Evolutionary conservation across 2,329 filamentous ascomycete species (phyloP), one percentile per base, ranked within the genome.

Genomic region (Aspergillus persii): DNA sequence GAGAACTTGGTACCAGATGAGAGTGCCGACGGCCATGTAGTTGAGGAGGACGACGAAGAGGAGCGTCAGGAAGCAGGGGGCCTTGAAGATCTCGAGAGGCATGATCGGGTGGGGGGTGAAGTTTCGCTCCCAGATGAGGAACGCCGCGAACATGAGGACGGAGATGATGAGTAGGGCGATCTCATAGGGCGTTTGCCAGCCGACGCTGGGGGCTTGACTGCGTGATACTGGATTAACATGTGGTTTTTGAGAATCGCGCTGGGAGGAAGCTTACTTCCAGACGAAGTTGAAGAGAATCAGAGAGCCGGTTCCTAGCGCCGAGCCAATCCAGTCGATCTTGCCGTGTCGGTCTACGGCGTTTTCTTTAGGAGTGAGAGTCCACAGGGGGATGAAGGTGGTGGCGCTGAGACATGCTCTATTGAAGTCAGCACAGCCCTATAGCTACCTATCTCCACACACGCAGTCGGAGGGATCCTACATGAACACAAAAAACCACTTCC

Each of bases 221-320:
- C 12, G 23, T 33, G 23, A 11, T 23, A 23, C 18, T 23, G 18
- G 18, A 23, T 23, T 23, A 23, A 23, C 18, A 23, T 23, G 18
- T 23, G 18, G 18, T 2, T 23, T 23, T 39, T 33, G 36, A n/a
- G 36, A 4, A 39, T 39, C 9, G 12, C 2, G 18, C 18, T 23
- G 5, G 2, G 29, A 26, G n/a, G 29, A 7, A 26, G 69, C 74
- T 71, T 63, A 81, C 80, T 82, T 83, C 77, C 80, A 83, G 1
- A 76, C 76, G n/a, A 84, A 74, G 56, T 81, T 83, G 58, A 83
- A 83, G 0, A 82, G 63, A 1, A 82, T 68, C n/a, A 83, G 63
- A 5, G 75, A 74, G 12, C 68, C 63, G 1, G 76, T 68, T 0
- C 75, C 80, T 3, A 81, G 68, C 6, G 66, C 67, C 2, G 74